Evolutionary conservation across 306 rosid species (phyloP), one percentile per base, ranked within the genome.

Genomic region (Calophaca sinica): DNA sequence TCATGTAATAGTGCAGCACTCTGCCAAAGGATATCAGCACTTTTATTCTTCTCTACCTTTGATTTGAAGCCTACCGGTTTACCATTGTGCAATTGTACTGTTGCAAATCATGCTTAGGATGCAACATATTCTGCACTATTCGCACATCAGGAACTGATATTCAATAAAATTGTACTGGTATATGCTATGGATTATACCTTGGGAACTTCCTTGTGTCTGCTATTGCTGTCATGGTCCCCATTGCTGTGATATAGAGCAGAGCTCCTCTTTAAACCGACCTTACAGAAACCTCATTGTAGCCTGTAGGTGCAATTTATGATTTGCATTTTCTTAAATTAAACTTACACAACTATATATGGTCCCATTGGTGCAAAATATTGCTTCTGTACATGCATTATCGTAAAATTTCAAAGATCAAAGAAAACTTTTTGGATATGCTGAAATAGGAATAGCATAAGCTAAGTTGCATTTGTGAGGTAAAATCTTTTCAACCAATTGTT

Each of bases 111-210:
- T 11, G 57, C 83, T 42, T 35, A 46, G 69, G 58, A 7, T 63
- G 64, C 76, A 32, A 65, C 42, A 54, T 46, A 54, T 69, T 42
- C 9, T 69, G 52, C 3, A 6, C 1, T 32, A 44, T 69, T 71
- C 45, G 67, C 60, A 80, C 48, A 41, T 51, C 58, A 11, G 5
- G 7, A 48, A 42, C 50, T 70, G 76, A 68, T 70, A 75, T 81
- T 75, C 78, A 38, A 54, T 61, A 31, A 4, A 26, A 53, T 33
- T 41, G 55, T n/a, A 72, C 15, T 51, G 64, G 87, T n/a, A 80
- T 80, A 77, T 84, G 58, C 83, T 11, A 11, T 2, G 80, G 83
- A 84, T 81, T 68, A 68, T 84, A 58, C 87, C 72, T 55, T 38
- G 1, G 48, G 77, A 80, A 75, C 68, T 76, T 59, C 73, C 77